These are phyloP conservation scores for Arthrinium phaeospermum DNA, from an alignment of 2,329 filamentous ascomycete genomes.

Conservation along the genomic window DNA sequence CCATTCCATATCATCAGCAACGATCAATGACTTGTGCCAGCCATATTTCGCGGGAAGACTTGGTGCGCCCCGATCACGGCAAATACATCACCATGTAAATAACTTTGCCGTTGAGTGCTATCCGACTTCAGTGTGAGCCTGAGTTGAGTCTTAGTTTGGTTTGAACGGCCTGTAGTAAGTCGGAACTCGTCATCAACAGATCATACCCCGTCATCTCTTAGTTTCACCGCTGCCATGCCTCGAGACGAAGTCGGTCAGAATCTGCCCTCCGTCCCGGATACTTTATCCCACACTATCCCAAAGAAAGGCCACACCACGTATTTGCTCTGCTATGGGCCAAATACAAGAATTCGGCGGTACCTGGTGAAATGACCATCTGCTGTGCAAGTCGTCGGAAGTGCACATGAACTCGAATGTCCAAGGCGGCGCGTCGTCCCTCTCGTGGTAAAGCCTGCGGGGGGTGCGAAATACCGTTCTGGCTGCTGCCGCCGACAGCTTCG, in stretches of 20 bases:
- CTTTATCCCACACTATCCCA: background rate
- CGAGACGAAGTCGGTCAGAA: background rate
- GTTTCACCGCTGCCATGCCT: no score
- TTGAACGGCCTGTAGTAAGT: no score
- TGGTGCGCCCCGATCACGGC: no score
- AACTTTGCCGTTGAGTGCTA: no score
- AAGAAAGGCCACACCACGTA: background rate
- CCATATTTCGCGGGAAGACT: no score
- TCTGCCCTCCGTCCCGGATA: no score
- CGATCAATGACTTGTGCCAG: no score
- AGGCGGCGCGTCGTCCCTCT: background rate
- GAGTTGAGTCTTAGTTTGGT: no score
- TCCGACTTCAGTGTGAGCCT: no score
- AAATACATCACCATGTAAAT: no score
- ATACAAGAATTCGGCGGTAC: background rate
- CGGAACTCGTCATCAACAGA: background rate
- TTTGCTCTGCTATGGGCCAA: background rate
- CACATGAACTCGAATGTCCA: background rate
- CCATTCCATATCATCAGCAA: no score
- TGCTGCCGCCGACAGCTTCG: background rate
- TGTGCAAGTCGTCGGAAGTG: background rate
- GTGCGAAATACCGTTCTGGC: background rate
- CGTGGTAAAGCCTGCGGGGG: background rate
- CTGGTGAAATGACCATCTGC: background rate
- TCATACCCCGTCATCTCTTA: background rate